Percentiles rank a stretch among this genome's conserved stretches.
These are phyloP conservation scores for Uronychia setigera DNA, from an alignment of 73 alveolate genomes.

Conservation along the genomic window DNA sequence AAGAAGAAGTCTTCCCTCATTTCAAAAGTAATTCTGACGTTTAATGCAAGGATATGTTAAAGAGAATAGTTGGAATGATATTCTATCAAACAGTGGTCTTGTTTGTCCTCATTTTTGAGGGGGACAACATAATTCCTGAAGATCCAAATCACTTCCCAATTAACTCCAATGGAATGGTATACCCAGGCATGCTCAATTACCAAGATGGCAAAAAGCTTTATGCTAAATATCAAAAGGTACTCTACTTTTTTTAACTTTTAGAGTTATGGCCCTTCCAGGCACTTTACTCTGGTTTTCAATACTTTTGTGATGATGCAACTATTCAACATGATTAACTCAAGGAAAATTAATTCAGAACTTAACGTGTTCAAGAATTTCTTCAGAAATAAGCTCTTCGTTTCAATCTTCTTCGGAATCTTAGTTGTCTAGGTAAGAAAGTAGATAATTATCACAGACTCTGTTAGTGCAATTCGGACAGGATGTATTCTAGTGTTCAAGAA, in stretches of 20 bases:
- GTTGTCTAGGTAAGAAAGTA: constrained; percentile 1
- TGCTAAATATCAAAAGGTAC: not conserved
- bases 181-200: not conserved
- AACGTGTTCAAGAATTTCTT: constrained; percentile 46
- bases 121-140: constrained; percentile 2
- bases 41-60: constrained; percentile 34
- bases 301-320: constrained; percentile 89
- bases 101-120: constrained; percentile 25
- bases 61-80: constrained; percentile 47
- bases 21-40: constrained; percentile 28
- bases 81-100: constrained; percentile 28
- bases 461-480: constrained; percentile 5
- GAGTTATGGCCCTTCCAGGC: constrained; percentile 16
- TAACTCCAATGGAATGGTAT: not conserved
- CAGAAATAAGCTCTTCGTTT: constrained; percentile 16
- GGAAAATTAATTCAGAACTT: constrained; percentile 70
- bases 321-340: constrained; percentile 83
- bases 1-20: constrained; percentile 70
- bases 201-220: not conserved
- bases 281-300: constrained; percentile 80
- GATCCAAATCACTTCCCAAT: constrained; percentile 21
- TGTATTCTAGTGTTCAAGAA: not conserved
- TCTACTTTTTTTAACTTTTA: not conserved
- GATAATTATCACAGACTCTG: not conserved
- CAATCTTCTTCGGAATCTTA: not conserved